phyloP scores from a whole-genome alignment of 2,329 filamentous ascomycete species.

The Paracorniculantispora psalliotae region DNA sequence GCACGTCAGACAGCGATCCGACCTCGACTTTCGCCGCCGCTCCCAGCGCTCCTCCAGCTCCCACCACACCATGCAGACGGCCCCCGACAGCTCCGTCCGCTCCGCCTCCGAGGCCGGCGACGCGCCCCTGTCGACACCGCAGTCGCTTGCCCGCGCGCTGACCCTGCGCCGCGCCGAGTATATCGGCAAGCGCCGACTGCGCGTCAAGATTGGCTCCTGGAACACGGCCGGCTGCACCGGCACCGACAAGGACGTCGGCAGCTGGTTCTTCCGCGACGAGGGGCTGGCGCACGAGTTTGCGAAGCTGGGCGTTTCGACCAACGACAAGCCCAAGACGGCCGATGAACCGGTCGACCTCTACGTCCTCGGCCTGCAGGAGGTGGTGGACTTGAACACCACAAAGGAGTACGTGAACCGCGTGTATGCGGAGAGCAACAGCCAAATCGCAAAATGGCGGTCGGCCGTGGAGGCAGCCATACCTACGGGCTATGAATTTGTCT shows the following conservation, averaged over 20 bases:
- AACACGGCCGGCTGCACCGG: constrained; percentile 84
- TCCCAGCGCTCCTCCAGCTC: constrained; percentile 8
- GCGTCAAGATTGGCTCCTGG: constrained; percentile 90
- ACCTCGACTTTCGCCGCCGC: background rate
- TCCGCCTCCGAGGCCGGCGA: constrained; percentile 41
- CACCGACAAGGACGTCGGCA: constrained; percentile 79
- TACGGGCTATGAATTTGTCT: constrained; percentile 67
- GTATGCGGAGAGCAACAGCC: constrained; percentile 63
- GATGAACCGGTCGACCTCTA: constrained; percentile 75
- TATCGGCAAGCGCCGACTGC: constrained; percentile 65
- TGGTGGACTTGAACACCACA: constrained; percentile 78
- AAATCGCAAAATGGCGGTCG: constrained; percentile 74
- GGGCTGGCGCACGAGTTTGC: constrained; percentile 62
- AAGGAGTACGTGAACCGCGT: constrained; percentile 68
- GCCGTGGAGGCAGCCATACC: constrained; percentile 72
- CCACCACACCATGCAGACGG: constrained; percentile 23
- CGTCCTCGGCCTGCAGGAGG: constrained; percentile 84
- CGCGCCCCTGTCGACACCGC: constrained; percentile 39
- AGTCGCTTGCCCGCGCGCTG: constrained; percentile 60
- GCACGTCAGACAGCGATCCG: constrained; percentile 9
- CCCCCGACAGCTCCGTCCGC: constrained; percentile 25
- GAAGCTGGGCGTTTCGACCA: constrained; percentile 42
- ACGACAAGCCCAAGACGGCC: constrained; percentile 22
- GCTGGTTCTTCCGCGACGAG: constrained; percentile 80
- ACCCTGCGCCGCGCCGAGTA: constrained; percentile 75